Base-by-base conservation (phyloP, 257 asterid genomes). In the Avicennia marina region DNA sequence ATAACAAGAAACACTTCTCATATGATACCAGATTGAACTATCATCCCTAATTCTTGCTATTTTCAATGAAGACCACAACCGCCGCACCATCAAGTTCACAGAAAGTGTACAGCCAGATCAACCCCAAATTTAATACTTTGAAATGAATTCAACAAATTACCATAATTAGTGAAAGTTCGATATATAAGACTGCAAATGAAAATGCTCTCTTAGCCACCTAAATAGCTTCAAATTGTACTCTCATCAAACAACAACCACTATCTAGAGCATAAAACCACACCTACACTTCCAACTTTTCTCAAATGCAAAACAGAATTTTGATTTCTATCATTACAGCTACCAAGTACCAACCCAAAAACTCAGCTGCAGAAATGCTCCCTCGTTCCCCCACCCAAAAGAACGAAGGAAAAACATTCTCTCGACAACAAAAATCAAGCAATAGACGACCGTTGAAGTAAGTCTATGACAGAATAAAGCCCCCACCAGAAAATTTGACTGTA, bases 161-260 rank as follows among this genome's bases (percentile, higher is more conserved):
- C 34, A 29, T 4, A 29, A 8, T 4, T 4, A 29, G 8, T 29
- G 34, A 29, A 29, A 4, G 4, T 8, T 29, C 8, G 8, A 4
- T 8, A 29, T 29, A 29, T 29, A 29, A 29, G 4, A 29, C 4
- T 29, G 8, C 34, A 29, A 29, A 29, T 13, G 44, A 15, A 56
- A 32, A 45, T 57, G 53, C 65, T 72, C 65, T 31, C 84, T 85
- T 80, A 78, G 75, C 89, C 84, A 67, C 48, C 71, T 25, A 62
- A 73, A 60, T 45, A 68, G 71, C 76, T 63, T 48, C 66, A 66
- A 62, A 59, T 63, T 41, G 56, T 50, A 52, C 56, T 67, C 64
- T 44, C 61, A 38, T 74, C 62, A 65, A 73, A 74, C 77, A 64
- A 53, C 71, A 49, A 66, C 60, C 38, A 48, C 60, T 46, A 32